phyloP scores from a whole-genome alignment of 257 asterid genomes.

The Lycium ferocissimum region DNA sequence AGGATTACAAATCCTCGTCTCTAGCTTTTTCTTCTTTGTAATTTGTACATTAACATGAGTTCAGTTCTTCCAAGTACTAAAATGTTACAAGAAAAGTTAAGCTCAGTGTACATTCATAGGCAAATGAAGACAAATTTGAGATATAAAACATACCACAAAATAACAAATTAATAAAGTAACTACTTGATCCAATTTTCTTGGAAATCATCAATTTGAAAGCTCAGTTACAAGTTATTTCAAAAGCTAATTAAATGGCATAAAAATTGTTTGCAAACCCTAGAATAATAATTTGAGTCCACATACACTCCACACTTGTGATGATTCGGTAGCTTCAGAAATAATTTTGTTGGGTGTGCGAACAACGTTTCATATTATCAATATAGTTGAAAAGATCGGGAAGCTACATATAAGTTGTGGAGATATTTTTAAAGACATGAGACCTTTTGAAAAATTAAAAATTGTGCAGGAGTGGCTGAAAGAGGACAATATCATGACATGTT shows the following conservation, averaged over 20 bases:
- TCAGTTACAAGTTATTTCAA: background rate
- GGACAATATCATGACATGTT: background rate
- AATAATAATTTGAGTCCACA: background rate
- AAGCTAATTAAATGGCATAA: background rate
- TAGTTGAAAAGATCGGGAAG: background rate
- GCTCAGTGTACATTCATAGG: background rate
- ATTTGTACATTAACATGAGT: background rate
- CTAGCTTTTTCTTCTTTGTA: background rate
- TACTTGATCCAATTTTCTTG: conserved; percentile 22
- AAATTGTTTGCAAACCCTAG: background rate
- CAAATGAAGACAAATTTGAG: conserved; percentile 8
- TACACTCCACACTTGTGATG: background rate
- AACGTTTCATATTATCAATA: background rate
- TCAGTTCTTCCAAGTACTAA: conserved; percentile 4
- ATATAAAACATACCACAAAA: conserved; percentile 2
- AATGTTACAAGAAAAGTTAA: conserved; percentile 8
- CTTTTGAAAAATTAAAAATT: background rate
- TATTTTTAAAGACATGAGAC: background rate
- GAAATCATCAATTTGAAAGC: conserved; percentile 18
- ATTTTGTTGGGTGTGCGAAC: background rate
- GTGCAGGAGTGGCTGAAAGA: background rate
- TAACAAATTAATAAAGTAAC: conserved; percentile 7
- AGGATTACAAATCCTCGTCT: background rate
- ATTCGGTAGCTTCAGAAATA: background rate
- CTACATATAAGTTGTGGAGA: background rate